phyloP scores from a whole-genome alignment of 345 rosid genomes.

The Sisymbrium irio region DNA sequence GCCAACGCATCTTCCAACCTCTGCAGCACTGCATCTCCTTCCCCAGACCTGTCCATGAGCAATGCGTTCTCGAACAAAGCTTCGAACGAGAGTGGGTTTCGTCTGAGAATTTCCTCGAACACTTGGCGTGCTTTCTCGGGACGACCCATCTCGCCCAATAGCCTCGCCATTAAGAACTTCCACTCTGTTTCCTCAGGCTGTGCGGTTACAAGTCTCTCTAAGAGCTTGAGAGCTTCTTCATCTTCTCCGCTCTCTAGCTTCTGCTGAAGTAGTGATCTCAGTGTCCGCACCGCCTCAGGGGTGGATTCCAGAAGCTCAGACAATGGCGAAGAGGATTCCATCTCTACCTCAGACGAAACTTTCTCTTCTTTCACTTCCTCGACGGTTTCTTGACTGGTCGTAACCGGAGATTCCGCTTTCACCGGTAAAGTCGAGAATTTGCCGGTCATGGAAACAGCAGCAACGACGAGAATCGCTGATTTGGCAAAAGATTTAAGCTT shows the following conservation, averaged over 20 bases:
- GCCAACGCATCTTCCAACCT: conserved; percentile 73
- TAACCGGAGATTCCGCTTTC: conserved; percentile 54
- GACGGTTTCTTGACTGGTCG: conserved; percentile 38
- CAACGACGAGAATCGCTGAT: conserved; percentile 51
- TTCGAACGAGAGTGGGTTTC: conserved; percentile 79
- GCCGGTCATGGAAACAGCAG: conserved; percentile 49
- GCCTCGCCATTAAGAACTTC: conserved; percentile 75
- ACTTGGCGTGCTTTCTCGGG: conserved; percentile 57
- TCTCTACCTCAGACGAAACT: neutral
- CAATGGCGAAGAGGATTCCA: conserved; percentile 35
- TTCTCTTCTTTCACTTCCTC: conserved; percentile 26
- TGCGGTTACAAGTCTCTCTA: conserved; percentile 47
- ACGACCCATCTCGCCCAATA: conserved; percentile 56
- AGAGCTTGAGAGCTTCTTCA: conserved; percentile 53
- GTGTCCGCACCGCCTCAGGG: conserved; percentile 49
- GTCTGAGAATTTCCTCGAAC: conserved; percentile 78
- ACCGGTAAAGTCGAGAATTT: conserved; percentile 45
- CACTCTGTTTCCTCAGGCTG: conserved; percentile 66
- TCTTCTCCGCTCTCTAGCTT: conserved; percentile 77
- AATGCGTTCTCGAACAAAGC: conserved; percentile 88
- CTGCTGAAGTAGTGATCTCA: conserved; percentile 57
- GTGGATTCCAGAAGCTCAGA: conserved; percentile 49
- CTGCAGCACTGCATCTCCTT: conserved; percentile 62
- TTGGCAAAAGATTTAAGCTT: conserved; percentile 49
- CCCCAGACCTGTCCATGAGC: conserved; percentile 75